Conservation (phyloP, 2,329 filamentous ascomycete genomes). For the Bipolaris zeicola region DNA sequence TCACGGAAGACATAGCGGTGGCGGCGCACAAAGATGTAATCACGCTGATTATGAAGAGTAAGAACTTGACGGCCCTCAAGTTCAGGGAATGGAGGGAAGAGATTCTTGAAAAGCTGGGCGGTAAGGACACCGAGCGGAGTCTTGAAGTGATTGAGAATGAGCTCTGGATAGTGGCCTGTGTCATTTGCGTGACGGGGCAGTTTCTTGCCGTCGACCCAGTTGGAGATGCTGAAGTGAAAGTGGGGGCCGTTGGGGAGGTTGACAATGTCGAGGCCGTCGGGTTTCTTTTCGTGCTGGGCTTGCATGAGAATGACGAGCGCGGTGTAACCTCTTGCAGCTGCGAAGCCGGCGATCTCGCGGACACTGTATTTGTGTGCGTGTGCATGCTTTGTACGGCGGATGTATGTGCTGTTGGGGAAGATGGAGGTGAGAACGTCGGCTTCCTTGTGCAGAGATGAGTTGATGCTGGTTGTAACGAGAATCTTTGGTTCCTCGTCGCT, state of each 20-base stretch:
- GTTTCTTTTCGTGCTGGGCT: constrained; percentile 74
- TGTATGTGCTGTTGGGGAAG: constrained; percentile 81
- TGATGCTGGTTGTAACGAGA: constrained; percentile 87
- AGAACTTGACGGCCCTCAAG: constrained; percentile 86
- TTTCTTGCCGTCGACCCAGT: constrained; percentile 87
- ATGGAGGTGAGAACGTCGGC: constrained; percentile 77
- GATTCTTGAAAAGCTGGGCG: constrained; percentile 76
- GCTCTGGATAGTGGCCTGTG: constrained; percentile 87
- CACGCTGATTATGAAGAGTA: constrained; percentile 91
- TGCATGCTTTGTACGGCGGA: constrained; percentile 81
- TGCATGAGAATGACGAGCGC: constrained; percentile 85
- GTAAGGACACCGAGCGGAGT: constrained; percentile 89
- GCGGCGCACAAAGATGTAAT: constrained; percentile 91
- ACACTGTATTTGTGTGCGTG: constrained; percentile 91
- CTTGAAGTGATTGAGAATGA: constrained; percentile 92
- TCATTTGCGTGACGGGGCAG: constrained; percentile 86
- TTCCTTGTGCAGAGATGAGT: constrained; percentile 85
- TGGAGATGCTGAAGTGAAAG: constrained; percentile 88
- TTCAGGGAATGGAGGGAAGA: constrained; percentile 83
- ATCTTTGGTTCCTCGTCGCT: constrained; percentile 72
- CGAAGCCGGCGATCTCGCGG: constrained; percentile 86
- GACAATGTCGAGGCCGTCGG: constrained; percentile 80
- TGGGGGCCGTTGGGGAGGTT: constrained; percentile 85
- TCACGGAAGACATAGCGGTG: constrained; percentile 94
- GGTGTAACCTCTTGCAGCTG: constrained; percentile 80